Percentiles rank a stretch among this genome's conserved stretches.
phyloP scores from a whole-genome alignment of 2,329 filamentous ascomycete genomes.

The Colletotrichum eremochloae region DNA sequence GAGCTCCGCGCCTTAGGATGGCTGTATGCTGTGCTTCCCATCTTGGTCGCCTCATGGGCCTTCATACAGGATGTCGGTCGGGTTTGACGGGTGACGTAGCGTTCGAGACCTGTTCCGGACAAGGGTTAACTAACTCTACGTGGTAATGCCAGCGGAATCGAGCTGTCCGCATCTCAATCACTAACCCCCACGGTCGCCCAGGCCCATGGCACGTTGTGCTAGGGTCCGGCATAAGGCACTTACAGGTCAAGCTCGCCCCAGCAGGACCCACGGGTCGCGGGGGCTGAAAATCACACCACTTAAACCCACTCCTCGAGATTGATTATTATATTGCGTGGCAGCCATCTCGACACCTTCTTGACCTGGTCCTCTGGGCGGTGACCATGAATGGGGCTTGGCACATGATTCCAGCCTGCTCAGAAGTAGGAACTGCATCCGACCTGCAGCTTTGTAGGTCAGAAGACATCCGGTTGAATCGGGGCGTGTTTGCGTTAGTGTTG shows the following conservation, averaged over 20 bases:
- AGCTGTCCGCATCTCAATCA: conserved; percentile 36
- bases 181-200: conserved; percentile 12
- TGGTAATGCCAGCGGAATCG: conserved; percentile 34
- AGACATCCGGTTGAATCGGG: neutral
- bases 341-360: conserved; percentile 22
- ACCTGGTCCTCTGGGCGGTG: conserved; percentile 9
- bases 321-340: conserved; percentile 39
- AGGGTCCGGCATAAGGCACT: neutral
- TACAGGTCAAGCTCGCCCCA: neutral
- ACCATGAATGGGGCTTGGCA: neutral
- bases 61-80: conserved; percentile 10
- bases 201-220: conserved; percentile 15
- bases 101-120: conserved; percentile 1
- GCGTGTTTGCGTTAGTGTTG: conserved; percentile 5
- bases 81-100: conserved; percentile 29
- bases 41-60: conserved; percentile 8
- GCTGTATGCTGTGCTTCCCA: conserved; percentile 24
- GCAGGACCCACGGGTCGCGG: conserved; percentile 17
- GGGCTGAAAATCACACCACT: conserved; percentile 35
- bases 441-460: neutral
- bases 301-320: conserved; percentile 13
- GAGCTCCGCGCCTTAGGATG: conserved; percentile 10
- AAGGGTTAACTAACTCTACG: conserved; percentile 12
- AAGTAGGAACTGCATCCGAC: neutral
- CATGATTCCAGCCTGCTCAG: conserved; percentile 2